These are phyloP conservation scores for Gillenia trifoliata DNA, from an alignment of 306 rosid species.

Conservation along the genomic window DNA sequence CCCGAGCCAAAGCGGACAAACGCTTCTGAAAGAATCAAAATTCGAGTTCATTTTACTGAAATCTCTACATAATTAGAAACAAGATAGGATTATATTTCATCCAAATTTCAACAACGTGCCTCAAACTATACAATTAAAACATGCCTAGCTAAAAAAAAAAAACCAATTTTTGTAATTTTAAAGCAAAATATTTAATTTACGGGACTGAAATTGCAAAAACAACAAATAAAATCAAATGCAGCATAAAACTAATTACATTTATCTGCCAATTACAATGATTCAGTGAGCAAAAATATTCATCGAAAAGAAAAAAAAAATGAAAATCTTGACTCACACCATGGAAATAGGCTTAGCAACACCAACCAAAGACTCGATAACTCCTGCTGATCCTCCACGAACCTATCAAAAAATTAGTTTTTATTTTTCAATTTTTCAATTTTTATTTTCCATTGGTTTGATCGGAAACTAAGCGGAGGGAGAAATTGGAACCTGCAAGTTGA, in stretches of 20 bases:
- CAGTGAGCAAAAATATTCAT: not conserved
- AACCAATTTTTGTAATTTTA: too few relatives aligned
- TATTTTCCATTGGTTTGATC: not conserved
- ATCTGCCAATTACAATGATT: not conserved
- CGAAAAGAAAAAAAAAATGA: not conserved
- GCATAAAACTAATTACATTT: too few relatives aligned
- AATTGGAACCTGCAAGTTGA: conserved; percentile 66
- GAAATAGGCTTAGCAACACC: conserved; percentile 77
- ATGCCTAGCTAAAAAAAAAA: not conserved
- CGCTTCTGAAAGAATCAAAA: not conserved
- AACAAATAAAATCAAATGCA: not conserved
- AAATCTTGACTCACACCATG: conserved; percentile 55
- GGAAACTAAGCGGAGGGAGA: conserved; percentile 11
- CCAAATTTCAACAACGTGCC: not conserved
- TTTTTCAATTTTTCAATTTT: not conserved
- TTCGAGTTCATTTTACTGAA: not conserved
- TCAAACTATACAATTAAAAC: not conserved
- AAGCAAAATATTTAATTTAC: not conserved
- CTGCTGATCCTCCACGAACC: conserved; percentile 96
- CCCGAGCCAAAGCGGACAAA: conserved; percentile 7
- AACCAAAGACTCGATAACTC: conserved; percentile 70
- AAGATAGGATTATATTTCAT: not conserved
- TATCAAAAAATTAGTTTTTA: conserved; percentile 13
- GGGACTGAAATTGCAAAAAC: not conserved
- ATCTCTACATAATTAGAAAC: not conserved